Conservation (phyloP, 768 basidiomycete genomes). For the Chalciporus piperatus region DNA sequence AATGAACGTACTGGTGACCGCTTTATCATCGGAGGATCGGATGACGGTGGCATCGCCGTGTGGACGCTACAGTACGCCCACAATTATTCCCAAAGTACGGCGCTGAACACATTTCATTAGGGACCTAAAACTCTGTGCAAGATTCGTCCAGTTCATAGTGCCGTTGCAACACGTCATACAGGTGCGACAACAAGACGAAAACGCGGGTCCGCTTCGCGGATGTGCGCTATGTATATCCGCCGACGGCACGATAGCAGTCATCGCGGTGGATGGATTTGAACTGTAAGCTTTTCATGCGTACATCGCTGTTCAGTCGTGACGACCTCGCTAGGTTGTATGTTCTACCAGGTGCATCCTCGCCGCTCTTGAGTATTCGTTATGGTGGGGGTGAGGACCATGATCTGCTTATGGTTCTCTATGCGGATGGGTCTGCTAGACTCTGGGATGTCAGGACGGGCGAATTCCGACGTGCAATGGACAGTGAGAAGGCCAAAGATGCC, state of each 20-base stretch:
- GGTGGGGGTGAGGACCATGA: conserved; percentile 46
- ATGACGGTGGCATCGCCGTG: conserved; percentile 74
- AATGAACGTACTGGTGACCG: conserved; percentile 59
- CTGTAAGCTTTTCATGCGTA: conserved; percentile 53
- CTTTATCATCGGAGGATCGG: conserved; percentile 69
- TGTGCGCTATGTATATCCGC: conserved; percentile 69
- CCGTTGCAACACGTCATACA: conserved; percentile 60
- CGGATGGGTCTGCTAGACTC: conserved; percentile 70
- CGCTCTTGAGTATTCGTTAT: conserved; percentile 60
- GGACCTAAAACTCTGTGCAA: conserved; percentile 59
- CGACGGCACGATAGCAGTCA: conserved; percentile 83
- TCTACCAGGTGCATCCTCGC: conserved; percentile 77
- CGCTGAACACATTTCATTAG: conserved; percentile 35
- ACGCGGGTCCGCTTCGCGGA: conserved; percentile 56
- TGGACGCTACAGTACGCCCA: conserved; percentile 63
- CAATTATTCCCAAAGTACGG: background rate
- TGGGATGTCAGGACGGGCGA: conserved; percentile 87
- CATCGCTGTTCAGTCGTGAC: background rate
- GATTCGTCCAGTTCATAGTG: conserved; percentile 71
- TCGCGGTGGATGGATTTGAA: conserved; percentile 70
- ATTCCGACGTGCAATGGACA: conserved; percentile 78
- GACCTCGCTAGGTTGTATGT: conserved; percentile 58
- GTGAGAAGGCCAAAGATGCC: conserved; percentile 75
- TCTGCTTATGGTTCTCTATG: conserved; percentile 74
- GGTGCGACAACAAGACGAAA: conserved; percentile 44